Evolutionary conservation across 257 asterid genomes (phyloP), one percentile per base, ranked within the genome.

Genomic region (Leonotis leonurus): DNA sequence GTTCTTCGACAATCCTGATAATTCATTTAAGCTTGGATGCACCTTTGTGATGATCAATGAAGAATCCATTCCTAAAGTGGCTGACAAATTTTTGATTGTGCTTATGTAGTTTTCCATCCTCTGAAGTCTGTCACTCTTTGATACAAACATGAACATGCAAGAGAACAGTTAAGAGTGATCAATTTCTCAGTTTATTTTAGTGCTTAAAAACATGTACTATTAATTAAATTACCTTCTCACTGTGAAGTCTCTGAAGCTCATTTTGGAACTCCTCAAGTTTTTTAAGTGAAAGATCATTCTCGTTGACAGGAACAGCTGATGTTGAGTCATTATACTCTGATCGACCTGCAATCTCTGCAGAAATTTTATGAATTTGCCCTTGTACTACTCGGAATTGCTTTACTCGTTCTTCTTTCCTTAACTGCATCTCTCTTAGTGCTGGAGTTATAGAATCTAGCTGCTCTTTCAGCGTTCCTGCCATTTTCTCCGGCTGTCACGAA

Each of bases 21-120:
- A 64, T 60, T 80, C 86, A 8, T 92, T 92, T 81, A 92, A 82
- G 90, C 98, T 92, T 40, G 98, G 98, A 70, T 92, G 98, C 58
- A 86, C 97, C 81, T 89, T 92, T 56, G 98, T 92, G 56, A 92
- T 92, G 68, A 84, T 89, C 80, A 77, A 75, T 68, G 98, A 92
- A 25, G 97, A 77, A 80, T 92, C 95, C 84, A 85, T 83, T 59
- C 98, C 98, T 76, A 89, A 77, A 11, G 84, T 83, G 52, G 90
- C 90, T 40, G 97, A 68, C 73, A 89, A 73, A 56, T 68, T 76
- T 55, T 71, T 77, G 62, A 92, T 83, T 53, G 72, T 77, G 79
- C 83, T 73, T 62, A 89, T 92, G 63, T 86, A 83, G 33, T 64
- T 89, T 68, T 89, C 95, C 67, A 89, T 96, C 74, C 81, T 80